A percentile compares a stretch with the other conserved stretches of the same genome.
Conservation (phyloP, 2,329 filamentous ascomycete species). For the Cercospora sp. region DNA sequence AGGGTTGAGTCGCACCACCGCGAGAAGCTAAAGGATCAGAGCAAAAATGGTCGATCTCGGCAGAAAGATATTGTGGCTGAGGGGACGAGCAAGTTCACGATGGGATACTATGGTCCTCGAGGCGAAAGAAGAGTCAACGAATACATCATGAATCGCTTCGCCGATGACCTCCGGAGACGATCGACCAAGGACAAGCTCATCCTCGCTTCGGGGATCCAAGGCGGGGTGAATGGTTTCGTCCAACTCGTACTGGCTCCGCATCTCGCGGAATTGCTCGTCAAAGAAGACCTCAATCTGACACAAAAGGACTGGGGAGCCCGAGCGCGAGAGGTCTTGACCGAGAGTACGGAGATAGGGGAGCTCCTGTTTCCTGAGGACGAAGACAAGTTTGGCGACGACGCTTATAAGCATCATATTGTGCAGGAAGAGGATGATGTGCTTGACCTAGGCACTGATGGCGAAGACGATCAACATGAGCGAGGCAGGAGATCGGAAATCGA, state of each 20-base stretch:
- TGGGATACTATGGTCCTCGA: constrained; percentile 41
- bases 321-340: constrained; percentile 32
- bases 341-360: constrained; percentile 39
- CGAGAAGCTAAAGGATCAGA: constrained; percentile 27
- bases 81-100: constrained; percentile 18
- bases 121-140: constrained; percentile 40
- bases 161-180: constrained; percentile 32
- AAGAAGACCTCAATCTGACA: constrained; percentile 37
- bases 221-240: constrained; percentile 40
- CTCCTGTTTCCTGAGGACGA: constrained; percentile 36
- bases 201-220: constrained; percentile 35
- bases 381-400: constrained; percentile 27
- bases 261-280: constrained; percentile 38
- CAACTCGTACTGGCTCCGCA: constrained; percentile 42
- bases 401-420: constrained; percentile 15
- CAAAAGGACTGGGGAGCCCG: constrained; percentile 20
- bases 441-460: not conserved
- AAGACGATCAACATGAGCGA: not conserved
- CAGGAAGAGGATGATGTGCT: constrained; percentile 19
- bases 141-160: constrained; percentile 35
- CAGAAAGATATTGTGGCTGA: constrained; percentile 21
- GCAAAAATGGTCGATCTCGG: constrained; percentile 29
- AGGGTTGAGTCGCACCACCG: constrained; percentile 31
- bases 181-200: constrained; percentile 36
- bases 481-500: not conserved